Conservation (phyloP, 441 rosid species). For the Aleurites moluccanus region DNA sequence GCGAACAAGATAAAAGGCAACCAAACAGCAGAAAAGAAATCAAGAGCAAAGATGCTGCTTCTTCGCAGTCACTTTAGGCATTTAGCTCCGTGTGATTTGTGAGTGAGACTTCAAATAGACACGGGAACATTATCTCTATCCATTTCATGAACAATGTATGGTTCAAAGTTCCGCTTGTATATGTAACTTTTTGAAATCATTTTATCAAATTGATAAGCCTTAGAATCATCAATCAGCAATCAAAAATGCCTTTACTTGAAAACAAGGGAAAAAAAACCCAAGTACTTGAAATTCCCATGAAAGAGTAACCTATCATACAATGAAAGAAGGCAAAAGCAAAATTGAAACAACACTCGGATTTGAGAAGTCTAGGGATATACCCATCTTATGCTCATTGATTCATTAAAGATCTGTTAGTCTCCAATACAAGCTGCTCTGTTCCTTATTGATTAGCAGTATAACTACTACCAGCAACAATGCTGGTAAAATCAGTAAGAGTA, state of each 20-base stretch:
- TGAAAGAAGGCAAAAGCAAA: not conserved
- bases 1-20: constrained; percentile 10
- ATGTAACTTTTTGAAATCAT: not conserved
- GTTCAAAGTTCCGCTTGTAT: not conserved
- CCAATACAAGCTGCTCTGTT: not conserved
- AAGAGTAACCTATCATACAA: no score
- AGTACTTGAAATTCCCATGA: no score
- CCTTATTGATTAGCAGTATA: not conserved
- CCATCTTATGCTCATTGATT: not conserved
- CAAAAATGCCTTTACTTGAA: not conserved
- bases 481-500: not conserved
- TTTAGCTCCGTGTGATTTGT: not conserved
- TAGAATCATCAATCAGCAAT: not conserved
- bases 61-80: constrained; percentile 4
- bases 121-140: not conserved
- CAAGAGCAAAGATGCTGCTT: constrained; percentile 1
- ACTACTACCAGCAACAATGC: not conserved
- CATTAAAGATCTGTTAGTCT: not conserved
- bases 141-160: not conserved
- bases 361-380: not conserved
- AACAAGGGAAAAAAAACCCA: no score
- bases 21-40: constrained; percentile 23
- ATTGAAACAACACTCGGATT: not conserved
- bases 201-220: not conserved
- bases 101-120: not conserved